phyloP scores from a whole-genome alignment of 1,284 basidiomycete species.

The Lignosus rhinocerotis region DNA sequence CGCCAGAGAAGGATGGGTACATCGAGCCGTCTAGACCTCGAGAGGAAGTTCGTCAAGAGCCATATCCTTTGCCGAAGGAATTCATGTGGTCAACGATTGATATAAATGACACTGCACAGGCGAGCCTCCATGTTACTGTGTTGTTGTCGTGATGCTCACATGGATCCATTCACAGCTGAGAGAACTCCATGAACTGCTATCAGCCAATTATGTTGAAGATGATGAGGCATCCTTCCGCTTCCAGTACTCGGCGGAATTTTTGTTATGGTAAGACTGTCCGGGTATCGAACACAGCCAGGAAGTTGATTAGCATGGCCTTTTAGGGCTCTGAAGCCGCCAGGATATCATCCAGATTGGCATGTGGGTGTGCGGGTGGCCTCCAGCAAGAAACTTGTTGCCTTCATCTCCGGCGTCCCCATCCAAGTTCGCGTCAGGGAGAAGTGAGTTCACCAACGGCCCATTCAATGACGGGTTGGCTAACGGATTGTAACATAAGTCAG shows the following conservation, averaged over 20 bases:
- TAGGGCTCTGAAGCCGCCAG: constrained; percentile 94
- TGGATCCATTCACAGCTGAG: constrained; percentile 56
- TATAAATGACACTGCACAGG: constrained; percentile 77
- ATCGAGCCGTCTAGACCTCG: constrained; percentile 84
- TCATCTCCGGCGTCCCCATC: constrained; percentile 95
- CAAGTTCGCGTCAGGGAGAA: constrained; percentile 76
- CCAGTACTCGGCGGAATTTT: constrained; percentile 93
- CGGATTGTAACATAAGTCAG: constrained; percentile 43
- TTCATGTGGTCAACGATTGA: constrained; percentile 93
- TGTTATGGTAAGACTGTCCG: constrained; percentile 73
- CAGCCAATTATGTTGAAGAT: constrained; percentile 96
- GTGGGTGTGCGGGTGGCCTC: constrained; percentile 91
- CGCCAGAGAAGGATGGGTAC: constrained; percentile 76
- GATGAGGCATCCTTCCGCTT: constrained; percentile 95
- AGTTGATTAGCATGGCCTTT: background rate
- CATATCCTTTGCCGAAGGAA: constrained; percentile 87
- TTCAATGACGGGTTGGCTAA: background rate
- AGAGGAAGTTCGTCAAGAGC: constrained; percentile 83
- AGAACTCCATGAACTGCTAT: constrained; percentile 92
- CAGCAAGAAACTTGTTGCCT: constrained; percentile 94
- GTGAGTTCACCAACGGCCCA: constrained; percentile 40
- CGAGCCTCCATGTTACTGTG: constrained; percentile 21
- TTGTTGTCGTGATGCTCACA: constrained; percentile 3
- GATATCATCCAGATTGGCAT: constrained; percentile 94
- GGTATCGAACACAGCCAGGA: background rate